Percentiles rank a stretch among this genome's conserved stretches.
These are phyloP conservation scores for Bipolaris victoriae DNA, from an alignment of 2,329 filamentous ascomycete genomes.

Conservation along the genomic window DNA sequence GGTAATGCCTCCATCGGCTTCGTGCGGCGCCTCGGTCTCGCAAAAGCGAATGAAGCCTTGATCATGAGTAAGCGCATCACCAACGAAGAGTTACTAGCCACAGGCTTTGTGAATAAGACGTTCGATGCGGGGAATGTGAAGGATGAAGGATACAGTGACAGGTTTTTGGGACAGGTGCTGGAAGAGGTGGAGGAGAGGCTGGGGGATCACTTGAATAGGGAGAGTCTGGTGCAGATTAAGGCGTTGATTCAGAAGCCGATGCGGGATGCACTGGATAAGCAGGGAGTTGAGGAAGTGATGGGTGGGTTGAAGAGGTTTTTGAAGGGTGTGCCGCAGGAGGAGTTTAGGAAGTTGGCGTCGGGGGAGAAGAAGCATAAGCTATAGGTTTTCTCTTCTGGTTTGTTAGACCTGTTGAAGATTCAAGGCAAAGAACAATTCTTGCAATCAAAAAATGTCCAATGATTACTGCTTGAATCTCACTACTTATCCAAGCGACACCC, in stretches of 20 bases:
- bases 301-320: conserved; percentile 81
- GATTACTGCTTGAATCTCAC: not conserved
- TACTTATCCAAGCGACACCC: conserved; percentile 41
- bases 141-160: conserved; percentile 60
- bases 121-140: conserved; percentile 64
- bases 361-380: conserved; percentile 96
- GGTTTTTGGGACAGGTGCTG: conserved; percentile 75
- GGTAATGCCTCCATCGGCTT: conserved; percentile 81
- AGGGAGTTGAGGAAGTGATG: conserved; percentile 86
- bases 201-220: conserved; percentile 78
- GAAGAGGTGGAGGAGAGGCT: conserved; percentile 80
- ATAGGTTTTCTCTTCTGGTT: conserved; percentile 49
- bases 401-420: no score
- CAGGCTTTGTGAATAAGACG: conserved; percentile 86
- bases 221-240: conserved; percentile 85
- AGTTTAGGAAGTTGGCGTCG: conserved; percentile 83
- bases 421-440: not conserved
- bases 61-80: conserved; percentile 84
- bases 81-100: conserved; percentile 72
- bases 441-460: not conserved
- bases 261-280: conserved; percentile 72
- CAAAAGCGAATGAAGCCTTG: conserved; percentile 88
- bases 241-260: conserved; percentile 77
- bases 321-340: conserved; percentile 80
- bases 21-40: conserved; percentile 77